These are phyloP conservation scores for Boletellus emodensis DNA, from an alignment of 768 basidiomycete species.

Conservation along the genomic window DNA sequence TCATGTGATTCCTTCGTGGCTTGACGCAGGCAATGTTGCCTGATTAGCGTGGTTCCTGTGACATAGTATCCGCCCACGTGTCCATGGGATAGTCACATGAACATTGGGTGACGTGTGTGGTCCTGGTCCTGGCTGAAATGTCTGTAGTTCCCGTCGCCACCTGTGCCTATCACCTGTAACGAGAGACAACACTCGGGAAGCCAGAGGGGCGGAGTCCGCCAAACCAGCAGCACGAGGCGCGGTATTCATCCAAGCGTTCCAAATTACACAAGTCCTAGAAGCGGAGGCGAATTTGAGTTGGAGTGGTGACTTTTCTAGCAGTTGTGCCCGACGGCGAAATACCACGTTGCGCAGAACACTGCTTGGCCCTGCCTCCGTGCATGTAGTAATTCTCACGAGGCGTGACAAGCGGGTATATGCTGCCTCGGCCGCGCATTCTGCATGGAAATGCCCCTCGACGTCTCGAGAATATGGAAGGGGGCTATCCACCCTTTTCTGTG, in stretches of 20 bases:
- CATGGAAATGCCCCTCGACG: neutral
- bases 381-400: neutral
- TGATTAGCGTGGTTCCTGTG: neutral
- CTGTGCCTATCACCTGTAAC: constrained; percentile 1
- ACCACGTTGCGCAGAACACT: neutral
- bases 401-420: neutral
- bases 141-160: neutral
- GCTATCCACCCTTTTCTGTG: neutral
- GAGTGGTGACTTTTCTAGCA: neutral
- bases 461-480: neutral
- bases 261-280: neutral
- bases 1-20: neutral
- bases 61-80: neutral
- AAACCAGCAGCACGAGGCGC: constrained; percentile 1
- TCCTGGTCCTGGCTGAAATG: neutral
- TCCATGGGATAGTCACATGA: neutral
- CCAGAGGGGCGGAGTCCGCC: neutral
- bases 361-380: neutral
- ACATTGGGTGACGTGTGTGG: neutral
- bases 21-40: neutral
- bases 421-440: neutral
- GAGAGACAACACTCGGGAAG: neutral
- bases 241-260: neutral
- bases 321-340: neutral
- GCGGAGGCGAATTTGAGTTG: neutral